These are phyloP conservation scores for Ensete glaucum DNA, from an alignment of 176 grass and related monocot genomes.

Conservation along the genomic window DNA sequence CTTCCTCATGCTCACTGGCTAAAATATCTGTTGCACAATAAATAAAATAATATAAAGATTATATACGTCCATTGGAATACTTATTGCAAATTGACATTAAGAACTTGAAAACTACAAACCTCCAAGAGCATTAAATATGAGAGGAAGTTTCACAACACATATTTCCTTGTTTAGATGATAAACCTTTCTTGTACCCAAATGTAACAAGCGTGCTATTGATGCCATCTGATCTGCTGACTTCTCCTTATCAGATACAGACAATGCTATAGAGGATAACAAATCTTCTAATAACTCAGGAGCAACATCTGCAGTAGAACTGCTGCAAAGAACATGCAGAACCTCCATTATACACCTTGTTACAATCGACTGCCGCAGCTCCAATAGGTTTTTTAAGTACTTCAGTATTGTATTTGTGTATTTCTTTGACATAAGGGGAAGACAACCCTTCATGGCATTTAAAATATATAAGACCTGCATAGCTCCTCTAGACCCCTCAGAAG, in stretches of 20 bases:
- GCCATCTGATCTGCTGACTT: constrained; percentile 80
- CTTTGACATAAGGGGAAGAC: constrained; percentile 63
- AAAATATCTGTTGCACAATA: constrained; percentile 56
- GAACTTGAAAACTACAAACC: constrained; percentile 38
- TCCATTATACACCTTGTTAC: constrained; percentile 71
- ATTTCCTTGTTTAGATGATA: constrained; percentile 63
- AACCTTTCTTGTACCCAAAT: constrained; percentile 50
- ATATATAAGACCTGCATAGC: constrained; percentile 68
- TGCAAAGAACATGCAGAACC: constrained; percentile 57
- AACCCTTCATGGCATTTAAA: constrained; percentile 63
- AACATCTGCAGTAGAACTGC: constrained; percentile 44
- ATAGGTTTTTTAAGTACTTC: constrained; percentile 57
- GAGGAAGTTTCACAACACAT: constrained; percentile 61
- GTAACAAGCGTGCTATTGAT: constrained; percentile 59
- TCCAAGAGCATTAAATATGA: constrained; percentile 70
- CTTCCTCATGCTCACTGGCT: constrained; percentile 82
- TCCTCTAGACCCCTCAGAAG: constrained; percentile 46
- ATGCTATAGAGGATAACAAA: constrained; percentile 54
- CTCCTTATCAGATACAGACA: constrained; percentile 49
- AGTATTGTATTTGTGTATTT: constrained; percentile 65
- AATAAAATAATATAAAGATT: not conserved
- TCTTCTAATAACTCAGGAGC: constrained; percentile 57
- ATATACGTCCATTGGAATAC: not conserved
- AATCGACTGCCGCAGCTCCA: constrained; percentile 56
- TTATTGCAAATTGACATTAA: constrained; percentile 3